A percentile compares a stretch with the other conserved stretches of the same genome.
phyloP scores from a whole-genome alignment of 1,139 yeast species.

The Waltiozyma sp. region DNA sequence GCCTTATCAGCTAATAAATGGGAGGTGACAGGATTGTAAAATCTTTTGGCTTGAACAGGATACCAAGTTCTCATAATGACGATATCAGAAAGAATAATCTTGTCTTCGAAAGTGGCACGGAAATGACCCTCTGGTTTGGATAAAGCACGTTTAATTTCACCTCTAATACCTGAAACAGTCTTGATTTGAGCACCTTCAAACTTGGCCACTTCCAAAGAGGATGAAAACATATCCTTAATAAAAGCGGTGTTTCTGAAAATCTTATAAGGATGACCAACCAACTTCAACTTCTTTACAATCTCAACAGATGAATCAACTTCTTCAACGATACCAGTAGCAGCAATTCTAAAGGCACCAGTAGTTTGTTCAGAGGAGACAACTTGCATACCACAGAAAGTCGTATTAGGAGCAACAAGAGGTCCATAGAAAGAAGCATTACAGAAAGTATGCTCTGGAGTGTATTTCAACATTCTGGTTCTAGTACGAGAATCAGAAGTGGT shows the following conservation, averaged over 20 bases:
- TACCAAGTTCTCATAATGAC: constrained; percentile 93
- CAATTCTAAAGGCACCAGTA: constrained; percentile 84
- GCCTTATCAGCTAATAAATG: constrained; percentile 61
- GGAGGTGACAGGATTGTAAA: constrained; percentile 94
- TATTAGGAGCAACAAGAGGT: constrained; percentile 93
- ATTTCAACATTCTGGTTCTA: constrained; percentile 93
- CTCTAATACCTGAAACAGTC: constrained; percentile 94
- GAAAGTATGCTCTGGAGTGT: constrained; percentile 96
- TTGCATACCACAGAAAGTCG: constrained; percentile 94
- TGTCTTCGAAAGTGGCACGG: constrained; percentile 98
- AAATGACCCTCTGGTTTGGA: constrained; percentile 94
- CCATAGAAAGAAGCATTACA: constrained; percentile 96
- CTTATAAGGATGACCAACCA: constrained; percentile 91
- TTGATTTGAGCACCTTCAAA: constrained; percentile 96
- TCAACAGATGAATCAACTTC: constrained; percentile 84
- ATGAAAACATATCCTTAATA: constrained; percentile 90
- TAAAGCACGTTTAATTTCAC: constrained; percentile 92
- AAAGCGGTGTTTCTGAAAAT: constrained; percentile 94
- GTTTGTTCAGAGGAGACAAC: constrained; percentile 75
- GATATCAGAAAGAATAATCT: constrained; percentile 79
- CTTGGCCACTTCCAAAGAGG: constrained; percentile 89
- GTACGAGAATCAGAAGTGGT: constrained; percentile 97
- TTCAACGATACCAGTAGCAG: constrained; percentile 96
- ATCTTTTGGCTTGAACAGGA: constrained; percentile 81
- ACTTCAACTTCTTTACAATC: constrained; percentile 88